Conservation (phyloP, 768 basidiomycete species). For the Tricholomella constricta region DNA sequence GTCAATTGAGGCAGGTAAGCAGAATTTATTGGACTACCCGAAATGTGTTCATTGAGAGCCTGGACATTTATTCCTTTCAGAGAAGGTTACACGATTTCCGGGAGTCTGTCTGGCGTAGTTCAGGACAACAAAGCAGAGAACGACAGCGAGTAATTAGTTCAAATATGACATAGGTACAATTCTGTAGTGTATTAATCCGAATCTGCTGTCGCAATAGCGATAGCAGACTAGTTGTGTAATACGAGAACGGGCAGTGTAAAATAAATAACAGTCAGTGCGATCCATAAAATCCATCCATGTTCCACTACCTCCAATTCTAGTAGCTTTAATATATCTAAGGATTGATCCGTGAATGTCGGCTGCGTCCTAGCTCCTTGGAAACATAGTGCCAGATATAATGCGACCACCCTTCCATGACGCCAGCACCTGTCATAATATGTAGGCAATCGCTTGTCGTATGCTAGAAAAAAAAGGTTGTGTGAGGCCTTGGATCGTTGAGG, state of each 20-base stretch:
- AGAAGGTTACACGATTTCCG: too few species aligned
- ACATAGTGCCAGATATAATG: constrained; percentile 52
- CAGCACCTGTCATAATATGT: constrained; percentile 50
- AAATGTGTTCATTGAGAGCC: too few species aligned
- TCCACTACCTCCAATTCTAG: neutral
- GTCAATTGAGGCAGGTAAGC: too few species aligned
- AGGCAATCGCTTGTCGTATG: constrained; percentile 47
- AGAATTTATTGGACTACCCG: too few species aligned
- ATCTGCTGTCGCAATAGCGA: too few species aligned
- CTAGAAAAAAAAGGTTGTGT: constrained; percentile 19
- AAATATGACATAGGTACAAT: too few species aligned
- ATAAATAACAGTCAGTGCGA: neutral
- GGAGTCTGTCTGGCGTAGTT: too few species aligned
- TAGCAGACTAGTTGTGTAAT: neutral
- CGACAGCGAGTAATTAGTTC: too few species aligned
- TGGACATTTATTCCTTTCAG: too few species aligned
- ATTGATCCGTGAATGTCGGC: constrained; percentile 14
- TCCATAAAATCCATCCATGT: neutral
- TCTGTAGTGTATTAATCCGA: too few species aligned
- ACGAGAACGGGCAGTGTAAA: neutral
- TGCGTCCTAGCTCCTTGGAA: constrained; percentile 25
- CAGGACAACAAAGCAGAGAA: too few species aligned
- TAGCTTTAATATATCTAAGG: neutral
- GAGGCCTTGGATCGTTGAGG: neutral
- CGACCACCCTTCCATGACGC: constrained; percentile 52